Evolutionary conservation across 2,329 filamentous ascomycete species (phyloP).

Genomic region (Epichloe scottii): DNA sequence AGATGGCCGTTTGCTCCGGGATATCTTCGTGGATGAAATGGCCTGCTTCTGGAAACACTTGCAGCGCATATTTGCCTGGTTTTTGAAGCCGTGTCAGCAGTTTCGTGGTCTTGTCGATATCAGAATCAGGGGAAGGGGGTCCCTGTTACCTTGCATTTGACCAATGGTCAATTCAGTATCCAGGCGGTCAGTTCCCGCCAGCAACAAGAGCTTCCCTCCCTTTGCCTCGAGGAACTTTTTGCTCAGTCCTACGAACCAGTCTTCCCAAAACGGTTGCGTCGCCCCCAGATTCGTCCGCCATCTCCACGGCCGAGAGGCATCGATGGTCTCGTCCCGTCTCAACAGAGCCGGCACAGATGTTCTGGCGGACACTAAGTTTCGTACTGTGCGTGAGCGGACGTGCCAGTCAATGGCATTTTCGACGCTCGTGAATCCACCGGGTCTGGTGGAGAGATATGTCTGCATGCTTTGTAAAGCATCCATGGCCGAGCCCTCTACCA

Average conservation of each 20-base stretch:
- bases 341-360: conserved; percentile 78
- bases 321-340: conserved; percentile 29
- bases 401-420: conserved; percentile 88
- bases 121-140: not conserved
- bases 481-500: conserved; percentile 92
- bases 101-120: conserved; percentile 6
- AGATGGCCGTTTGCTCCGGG: conserved; percentile 75
- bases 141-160: conserved; percentile 72
- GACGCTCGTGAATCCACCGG: conserved; percentile 63
- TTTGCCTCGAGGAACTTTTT: conserved; percentile 72
- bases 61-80: conserved; percentile 79
- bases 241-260: conserved; percentile 83
- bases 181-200: conserved; percentile 80
- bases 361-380: conserved; percentile 71
- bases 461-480: conserved; percentile 93
- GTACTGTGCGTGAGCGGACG: conserved; percentile 72
- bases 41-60: conserved; percentile 87
- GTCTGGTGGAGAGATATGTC: conserved; percentile 73
- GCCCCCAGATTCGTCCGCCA: conserved; percentile 78
- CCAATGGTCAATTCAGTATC: conserved; percentile 91
- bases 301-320: conserved; percentile 45
- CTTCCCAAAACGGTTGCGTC: conserved; percentile 87
- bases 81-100: not conserved
- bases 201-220: conserved; percentile 72
- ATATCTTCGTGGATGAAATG: conserved; percentile 96